Percentiles rank a stretch among this genome's conserved stretches.
phyloP scores from a whole-genome alignment of 805 yeast species.

The Candida palmyrensis region DNA sequence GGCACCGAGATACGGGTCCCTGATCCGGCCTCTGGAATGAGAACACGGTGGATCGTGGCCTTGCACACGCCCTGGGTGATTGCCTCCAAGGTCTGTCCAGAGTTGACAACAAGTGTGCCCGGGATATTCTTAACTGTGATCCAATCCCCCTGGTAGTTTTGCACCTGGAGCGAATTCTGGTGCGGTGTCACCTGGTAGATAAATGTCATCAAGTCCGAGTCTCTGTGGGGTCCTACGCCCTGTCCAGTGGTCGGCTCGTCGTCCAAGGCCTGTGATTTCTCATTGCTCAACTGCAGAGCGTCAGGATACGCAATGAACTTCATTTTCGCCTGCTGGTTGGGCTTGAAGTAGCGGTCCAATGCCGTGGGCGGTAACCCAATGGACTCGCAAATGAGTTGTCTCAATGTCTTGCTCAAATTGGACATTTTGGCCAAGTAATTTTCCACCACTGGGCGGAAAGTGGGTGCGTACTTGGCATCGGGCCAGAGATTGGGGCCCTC shows the following conservation, averaged over 20 bases:
- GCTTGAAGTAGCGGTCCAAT: slow-evolving; percentile 46
- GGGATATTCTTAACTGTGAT: slow-evolving; percentile 47
- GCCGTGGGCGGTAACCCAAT: slow-evolving; percentile 43
- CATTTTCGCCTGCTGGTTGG: slow-evolving; percentile 47
- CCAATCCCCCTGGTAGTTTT: slow-evolving; percentile 54
- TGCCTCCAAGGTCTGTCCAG: slow-evolving; percentile 59
- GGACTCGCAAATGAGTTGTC: slow-evolving; percentile 49
- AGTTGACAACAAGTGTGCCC: slow-evolving; percentile 49
- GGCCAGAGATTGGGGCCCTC: slow-evolving; percentile 60
- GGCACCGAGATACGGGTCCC: slow-evolving; percentile 44
- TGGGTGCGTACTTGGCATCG: slow-evolving; percentile 33
- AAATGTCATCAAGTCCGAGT: slow-evolving; percentile 56
- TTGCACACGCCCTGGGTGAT: slow-evolving; percentile 53
- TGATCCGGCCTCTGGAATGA: slow-evolving; percentile 34
- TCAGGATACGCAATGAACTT: slow-evolving; percentile 58
- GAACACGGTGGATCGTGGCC: slow-evolving; percentile 55
- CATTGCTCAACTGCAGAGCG: slow-evolving; percentile 15
- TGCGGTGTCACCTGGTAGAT: slow-evolving; percentile 53
- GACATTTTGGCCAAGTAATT: slow-evolving; percentile 44
- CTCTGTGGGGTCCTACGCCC: slow-evolving; percentile 66
- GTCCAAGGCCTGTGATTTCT: slow-evolving; percentile 18
- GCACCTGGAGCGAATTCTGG: slow-evolving; percentile 48
- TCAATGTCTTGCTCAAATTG: slow-evolving; percentile 35
- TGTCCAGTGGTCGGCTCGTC: slow-evolving; percentile 32
- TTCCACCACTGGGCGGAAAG: slow-evolving; percentile 37